Base-by-base conservation (phyloP, 306 rosid genomes). In the Trifolium fragiferum region DNA sequence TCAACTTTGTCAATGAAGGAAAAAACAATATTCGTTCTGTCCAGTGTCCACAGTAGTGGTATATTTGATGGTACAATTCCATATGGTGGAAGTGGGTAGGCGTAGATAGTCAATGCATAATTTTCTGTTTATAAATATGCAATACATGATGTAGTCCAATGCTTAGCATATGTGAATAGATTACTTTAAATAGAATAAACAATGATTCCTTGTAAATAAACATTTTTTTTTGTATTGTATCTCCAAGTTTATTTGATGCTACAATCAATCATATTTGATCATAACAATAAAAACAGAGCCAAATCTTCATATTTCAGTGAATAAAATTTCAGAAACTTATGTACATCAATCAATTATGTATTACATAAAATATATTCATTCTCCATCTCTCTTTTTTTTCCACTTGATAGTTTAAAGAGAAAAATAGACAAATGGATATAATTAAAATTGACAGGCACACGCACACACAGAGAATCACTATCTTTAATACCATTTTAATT, bases 221-320 rank as follows among this genome's bases (percentile, higher is more conserved):
- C 9, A 54, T 47, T 57, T 66, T 41, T 25, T 30, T 30, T 4
- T 65, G 18, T 35, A 44, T 66, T 55, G 38, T 68, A 35, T 58
- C 49, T 7, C 10, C 11, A 20, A n/a, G 49, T 66, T 66, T 66
- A 73, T 32, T 38, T 35, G 20, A 70, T 32, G 43, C 47, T 27
- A 66, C 47, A 27, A 59, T 32, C 7, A 53, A 38, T 35, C 3
- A 60, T 60, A 57, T 51, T 63, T 63, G 51, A 51, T 37, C 18
- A 37, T 16, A 54, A 14, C 35, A 81, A 64, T 64, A 55, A 70
- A 54, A 32, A 58, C 4, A 69, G 27, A 54, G 30, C 18, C 58
- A 35, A 15, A 68, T 12, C 41, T 71, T 15, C 53, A 38, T 16
- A 25, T 37, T 65, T 64, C 40, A 71, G 4, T 4, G 14, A 15